Base-by-base conservation (phyloP, 768 basidiomycete genomes). In the Scleroderma citrinum region DNA sequence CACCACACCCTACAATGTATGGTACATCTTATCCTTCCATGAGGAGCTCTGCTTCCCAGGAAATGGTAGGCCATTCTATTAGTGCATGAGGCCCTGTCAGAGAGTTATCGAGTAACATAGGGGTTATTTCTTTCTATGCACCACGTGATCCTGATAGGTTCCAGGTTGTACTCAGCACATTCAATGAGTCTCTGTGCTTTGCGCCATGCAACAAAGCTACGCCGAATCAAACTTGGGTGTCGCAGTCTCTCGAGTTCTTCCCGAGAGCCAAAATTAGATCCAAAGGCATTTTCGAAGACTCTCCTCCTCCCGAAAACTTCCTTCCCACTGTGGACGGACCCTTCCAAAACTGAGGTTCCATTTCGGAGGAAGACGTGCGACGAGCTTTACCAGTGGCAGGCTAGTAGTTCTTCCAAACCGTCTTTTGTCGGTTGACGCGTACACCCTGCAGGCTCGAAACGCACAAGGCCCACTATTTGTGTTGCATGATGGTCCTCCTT, bases 401-500 rank as follows among this genome's bases (percentile, higher is more conserved):
- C 85, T 51, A 10, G 11, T 19, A 6, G 5, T 34, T 8, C 10
- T 4, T 5, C 19, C 45, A 3, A 26, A 7, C 24, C 31, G 21
- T 46, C n/a, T 45, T 47, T 34, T 24, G n/a, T 47, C 17, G 38
- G 34, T 31, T 13, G 42, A 12, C 46, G 24, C 24, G 23, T 23
- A 7, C 47, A 23, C 44, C 46, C 21, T 16, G 13, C 59, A 94
- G 91, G 77, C 74, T 69, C 70, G 81, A 52, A 81, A 87, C 58
- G 78, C 73, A 12, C 70, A 76, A 30, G 78, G 87, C 3, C 79
- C 82, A 1, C 61, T 82, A 26, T 98, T 93, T 59, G 84, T 96
- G 12, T 72, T 94, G 45, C 93, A 95, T 56, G 95, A 99, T 64
- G 96, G 95, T 0, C 95, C 95, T 29, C 96, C 96, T 0, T 98